Base-by-base conservation (phyloP, 306 rosid genomes). In the Malus fusca region DNA sequence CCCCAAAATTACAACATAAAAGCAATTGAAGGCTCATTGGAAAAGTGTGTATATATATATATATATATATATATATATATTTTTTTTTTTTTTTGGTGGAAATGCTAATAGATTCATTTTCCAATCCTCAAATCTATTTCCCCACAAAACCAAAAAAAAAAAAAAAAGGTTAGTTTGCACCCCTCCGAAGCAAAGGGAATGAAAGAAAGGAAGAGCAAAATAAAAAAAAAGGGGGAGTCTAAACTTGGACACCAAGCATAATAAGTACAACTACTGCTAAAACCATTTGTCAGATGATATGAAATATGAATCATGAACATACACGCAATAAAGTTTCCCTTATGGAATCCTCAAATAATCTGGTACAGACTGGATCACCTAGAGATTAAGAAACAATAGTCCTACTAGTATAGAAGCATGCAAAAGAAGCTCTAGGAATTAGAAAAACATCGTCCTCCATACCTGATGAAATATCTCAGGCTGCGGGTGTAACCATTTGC, bases 381-480 rank as follows among this genome's bases (percentile, higher is more conserved):
- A 79, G 11, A 23, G 6, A 67, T 28, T 13, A 61, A 11, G 51
- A 69, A 46, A 30, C 35, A 35, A 62, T 26, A 17, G 12, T 25
- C 33, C 42, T 31, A 66, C 35, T 44, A 23, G 37, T 14, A 17
- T 4, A 52, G 28, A 26, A 75, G 75, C 64, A 43, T 14, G 18
- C 17, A 30, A 17, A 3, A 40, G 18, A 18, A 48, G 30, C 58
- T 19, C 40, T 8, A 81, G 33, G 53, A 31, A 26, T 2, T 8
- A 68, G 18, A 68, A 56, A 30, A 67, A 25, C 1, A 61, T 68
- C 70, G 78, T 65, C 75, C 8, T 51, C 71, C 72, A 72, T 84
- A 93, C 98, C 98, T 93, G 98, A 55, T 79, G 96, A 71, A 94
- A 88, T 86, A 93, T 80, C 85, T 93, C 98, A 33, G 89, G 82